A percentile compares a stretch with the other conserved stretches of the same genome.
Evolutionary conservation across 208 protist species (phyloP).

Genomic region (Herpetomonas tarakana): DNA sequence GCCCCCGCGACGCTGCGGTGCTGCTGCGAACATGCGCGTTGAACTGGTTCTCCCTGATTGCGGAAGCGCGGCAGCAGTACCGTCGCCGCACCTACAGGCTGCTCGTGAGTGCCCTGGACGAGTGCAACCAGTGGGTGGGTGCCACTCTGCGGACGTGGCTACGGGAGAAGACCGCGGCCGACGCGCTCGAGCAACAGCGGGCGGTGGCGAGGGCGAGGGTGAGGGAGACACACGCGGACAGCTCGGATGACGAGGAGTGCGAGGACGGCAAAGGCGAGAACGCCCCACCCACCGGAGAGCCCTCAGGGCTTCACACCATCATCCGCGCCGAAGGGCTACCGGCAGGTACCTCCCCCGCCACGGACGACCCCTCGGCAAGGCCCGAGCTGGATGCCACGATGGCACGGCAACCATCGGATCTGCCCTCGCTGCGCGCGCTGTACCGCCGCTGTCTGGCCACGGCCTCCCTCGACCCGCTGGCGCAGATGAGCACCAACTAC

Average conservation of each 20-base stretch:
- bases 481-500: neutral
- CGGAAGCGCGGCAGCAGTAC: conserved; percentile 20
- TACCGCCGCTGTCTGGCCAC: neutral
- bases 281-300: too few relatives aligned
- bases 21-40: conserved; percentile 5
- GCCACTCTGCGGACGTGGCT: conserved; percentile 25
- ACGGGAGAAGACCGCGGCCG: neutral
- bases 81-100: conserved; percentile 35
- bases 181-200: neutral
- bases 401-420: too few relatives aligned
- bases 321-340: too few relatives aligned
- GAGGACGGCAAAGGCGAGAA: too few relatives aligned
- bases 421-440: neutral
- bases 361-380: too few relatives aligned
- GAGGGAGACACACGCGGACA: too few relatives aligned
- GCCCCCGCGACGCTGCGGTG: conserved; percentile 4
- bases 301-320: too few relatives aligned
- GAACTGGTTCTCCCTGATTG: conserved; percentile 17
- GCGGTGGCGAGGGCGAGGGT: neutral
- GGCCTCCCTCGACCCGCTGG: neutral
- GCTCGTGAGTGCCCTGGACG: conserved; percentile 50
- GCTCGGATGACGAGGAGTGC: too few relatives aligned
- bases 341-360: too few relatives aligned
- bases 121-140: conserved; percentile 37
- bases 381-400: too few relatives aligned